Evolutionary conservation across 2,329 filamentous ascomycete genomes (phyloP), one percentile per base, ranked within the genome.

Genomic region (Alternaria brassicicola): DNA sequence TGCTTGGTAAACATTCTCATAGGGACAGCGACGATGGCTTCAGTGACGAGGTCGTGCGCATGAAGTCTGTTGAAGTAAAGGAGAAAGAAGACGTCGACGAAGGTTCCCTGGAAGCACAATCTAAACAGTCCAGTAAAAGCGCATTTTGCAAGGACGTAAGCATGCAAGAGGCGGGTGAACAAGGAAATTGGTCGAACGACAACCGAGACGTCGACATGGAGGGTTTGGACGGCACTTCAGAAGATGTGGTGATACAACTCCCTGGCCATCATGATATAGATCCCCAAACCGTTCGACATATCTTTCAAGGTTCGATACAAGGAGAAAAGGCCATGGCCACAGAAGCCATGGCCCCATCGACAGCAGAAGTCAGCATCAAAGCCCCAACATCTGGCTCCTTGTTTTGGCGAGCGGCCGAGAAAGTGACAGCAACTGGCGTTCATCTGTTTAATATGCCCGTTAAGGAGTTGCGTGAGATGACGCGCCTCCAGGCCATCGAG

Each of bases 231-330:
- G 13, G 23, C 30, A 2, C 19, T 0, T 9, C 1, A 25, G 30
- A 10, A 6, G 9, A 7, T 19, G 30, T 3, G 13, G 35, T 13
- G 3, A 0, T 15, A 12, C 15, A 2, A 12, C 5, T 5, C 1
- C 3, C 15, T n/a, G n/a, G 9, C 6, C 28, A 19, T 3, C 19
- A 47, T 13, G 3, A 0, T 15, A 12, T 10, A 2, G 8, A 5
- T 5, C 1, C 3, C 15, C 6, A 13, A 15, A 2, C 7, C 0
- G n/a, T 7, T 5, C 10, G 19, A 35, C 1, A 0, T 5, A 3
- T 9, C 7, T 25, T 12, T 2, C 30, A 8, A n/a, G 13, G 8
- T 19, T 12, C 3, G 0, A 2, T 25, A 2, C 30, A 8, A 4
- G 13, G 21, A 1, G 8, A 47, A 6, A 13, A 47, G 3, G 5